phyloP scores from a whole-genome alignment of 306 rosid genomes.

The Ormosia semicastrata region DNA sequence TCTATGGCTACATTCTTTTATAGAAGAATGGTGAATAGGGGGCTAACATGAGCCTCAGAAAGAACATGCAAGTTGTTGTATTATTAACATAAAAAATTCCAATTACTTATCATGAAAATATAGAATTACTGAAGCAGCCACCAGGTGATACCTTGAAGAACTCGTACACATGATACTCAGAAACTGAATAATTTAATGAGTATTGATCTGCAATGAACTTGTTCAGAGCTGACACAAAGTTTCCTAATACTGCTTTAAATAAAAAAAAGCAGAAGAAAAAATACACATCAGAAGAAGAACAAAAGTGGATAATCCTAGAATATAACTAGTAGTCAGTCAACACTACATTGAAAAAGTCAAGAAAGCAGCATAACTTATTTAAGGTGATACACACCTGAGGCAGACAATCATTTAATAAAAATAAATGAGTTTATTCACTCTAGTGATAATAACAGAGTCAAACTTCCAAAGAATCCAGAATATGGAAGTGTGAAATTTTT shows the following conservation, averaged over 20 bases:
- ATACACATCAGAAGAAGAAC: constrained; percentile 9
- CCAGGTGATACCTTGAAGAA: constrained; percentile 77
- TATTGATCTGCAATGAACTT: constrained; percentile 83
- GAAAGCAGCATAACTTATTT: not conserved
- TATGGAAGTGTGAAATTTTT: not conserved
- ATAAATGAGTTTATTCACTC: not conserved
- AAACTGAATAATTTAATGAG: constrained; percentile 66
- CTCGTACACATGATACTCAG: constrained; percentile 91
- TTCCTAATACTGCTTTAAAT: constrained; percentile 69
- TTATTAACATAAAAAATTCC: not conserved
- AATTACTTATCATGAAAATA: constrained; percentile 4
- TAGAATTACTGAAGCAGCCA: constrained; percentile 2
- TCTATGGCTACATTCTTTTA: not conserved
- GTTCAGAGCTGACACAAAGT: constrained; percentile 90
- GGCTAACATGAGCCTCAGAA: not conserved
- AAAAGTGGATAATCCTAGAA: constrained; percentile 13
- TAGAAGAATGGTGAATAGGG: not conserved
- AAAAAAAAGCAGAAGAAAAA: constrained; percentile 5
- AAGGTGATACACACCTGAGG: not conserved
- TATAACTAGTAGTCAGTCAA: not conserved
- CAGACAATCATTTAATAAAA: not conserved
- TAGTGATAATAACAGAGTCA: not conserved
- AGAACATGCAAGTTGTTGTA: constrained; percentile 1
- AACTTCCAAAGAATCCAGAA: not conserved
- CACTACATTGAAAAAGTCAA: not conserved